Evolutionary conservation across 306 rosid species (phyloP).

Genomic region (Vigna radiata): DNA sequence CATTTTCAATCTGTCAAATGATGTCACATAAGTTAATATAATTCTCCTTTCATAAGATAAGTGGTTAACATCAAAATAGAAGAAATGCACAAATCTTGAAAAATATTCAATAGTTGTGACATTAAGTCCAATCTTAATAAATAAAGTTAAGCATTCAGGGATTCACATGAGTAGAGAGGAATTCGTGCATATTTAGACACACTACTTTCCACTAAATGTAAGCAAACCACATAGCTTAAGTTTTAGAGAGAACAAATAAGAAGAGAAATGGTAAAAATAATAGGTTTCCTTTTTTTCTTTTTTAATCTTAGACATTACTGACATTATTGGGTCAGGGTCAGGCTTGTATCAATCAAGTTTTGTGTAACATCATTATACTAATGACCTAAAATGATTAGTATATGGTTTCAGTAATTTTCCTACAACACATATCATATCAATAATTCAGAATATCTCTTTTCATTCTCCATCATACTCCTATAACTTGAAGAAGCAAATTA

Average conservation of each 20-base stretch:
- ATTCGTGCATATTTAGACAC: constrained; percentile 8
- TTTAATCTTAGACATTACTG: neutral
- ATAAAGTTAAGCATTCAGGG: constrained; percentile 20
- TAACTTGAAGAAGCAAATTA: constrained; percentile 12
- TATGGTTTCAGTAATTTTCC: constrained; percentile 7
- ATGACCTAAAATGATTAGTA: constrained; percentile 16
- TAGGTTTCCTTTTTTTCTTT: neutral
- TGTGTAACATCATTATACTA: constrained; percentile 1
- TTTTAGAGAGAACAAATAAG: constrained; percentile 32
- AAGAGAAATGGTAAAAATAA: constrained; percentile 19
- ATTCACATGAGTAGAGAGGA: constrained; percentile 30
- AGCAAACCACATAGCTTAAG: constrained; percentile 23
- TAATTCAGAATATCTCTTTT: constrained; percentile 10
- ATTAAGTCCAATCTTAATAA: constrained; percentile 32
- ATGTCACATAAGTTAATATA: constrained; percentile 29
- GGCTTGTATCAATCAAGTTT: constrained; percentile 24
- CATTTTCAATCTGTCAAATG: constrained; percentile 88
- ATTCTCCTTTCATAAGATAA: constrained; percentile 33
- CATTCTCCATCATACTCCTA: constrained; percentile 17
- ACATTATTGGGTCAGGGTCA: neutral
- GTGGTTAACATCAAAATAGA: constrained; percentile 27
- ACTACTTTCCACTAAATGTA: constrained; percentile 16
- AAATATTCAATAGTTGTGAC: constrained; percentile 11
- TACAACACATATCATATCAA: constrained; percentile 10
- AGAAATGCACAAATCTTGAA: constrained; percentile 17